Conservation (phyloP, 345 rosid species). For the Eucalyptus marginata region DNA sequence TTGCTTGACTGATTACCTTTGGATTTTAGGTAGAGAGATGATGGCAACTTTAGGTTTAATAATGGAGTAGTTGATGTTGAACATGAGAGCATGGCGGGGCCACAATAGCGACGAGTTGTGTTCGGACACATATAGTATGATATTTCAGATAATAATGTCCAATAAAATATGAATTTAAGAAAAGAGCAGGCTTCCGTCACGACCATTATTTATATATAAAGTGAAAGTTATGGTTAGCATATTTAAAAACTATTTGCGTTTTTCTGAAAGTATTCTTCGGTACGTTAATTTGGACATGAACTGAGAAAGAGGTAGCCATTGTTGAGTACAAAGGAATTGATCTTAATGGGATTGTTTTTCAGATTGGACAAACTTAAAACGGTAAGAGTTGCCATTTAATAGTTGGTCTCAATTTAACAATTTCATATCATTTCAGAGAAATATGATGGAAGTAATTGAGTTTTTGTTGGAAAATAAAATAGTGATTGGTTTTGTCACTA, state of each 20-base stretch:
- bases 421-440: not conserved
- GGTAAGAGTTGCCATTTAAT: not conserved
- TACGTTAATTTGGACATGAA: not conserved
- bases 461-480: not conserved
- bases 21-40: not conserved
- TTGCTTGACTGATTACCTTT: not conserved
- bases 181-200: not conserved
- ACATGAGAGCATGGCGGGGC: not conserved
- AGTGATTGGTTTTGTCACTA: not conserved
- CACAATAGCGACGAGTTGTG: not conserved
- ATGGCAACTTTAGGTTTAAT: not conserved
- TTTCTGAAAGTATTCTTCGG: not conserved
- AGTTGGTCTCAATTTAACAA: not conserved
- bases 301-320: not conserved
- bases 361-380: not conserved
- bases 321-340: not conserved
- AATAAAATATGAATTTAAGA: not conserved
- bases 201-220: not conserved
- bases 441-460: not conserved
- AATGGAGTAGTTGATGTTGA: not conserved
- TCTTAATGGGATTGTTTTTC: not conserved
- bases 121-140: not conserved
- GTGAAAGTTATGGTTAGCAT: not conserved
- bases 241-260: not conserved
- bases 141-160: not conserved